These are phyloP conservation scores for Gaillardinia entomophila DNA, from an alignment of 805 yeast genomes.

Conservation along the genomic window DNA sequence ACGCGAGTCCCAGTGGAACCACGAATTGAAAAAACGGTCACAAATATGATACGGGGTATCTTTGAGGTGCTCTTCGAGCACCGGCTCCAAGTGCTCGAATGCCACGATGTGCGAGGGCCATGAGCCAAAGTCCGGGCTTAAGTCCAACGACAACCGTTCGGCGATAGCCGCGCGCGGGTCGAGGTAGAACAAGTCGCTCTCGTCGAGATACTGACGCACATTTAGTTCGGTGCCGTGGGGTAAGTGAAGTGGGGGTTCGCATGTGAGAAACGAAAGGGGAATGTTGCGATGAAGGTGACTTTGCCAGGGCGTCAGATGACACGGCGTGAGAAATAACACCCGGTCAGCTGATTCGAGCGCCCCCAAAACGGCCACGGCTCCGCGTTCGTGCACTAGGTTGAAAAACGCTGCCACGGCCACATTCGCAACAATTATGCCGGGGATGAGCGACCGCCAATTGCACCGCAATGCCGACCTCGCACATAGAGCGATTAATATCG, in stretches of 20 bases:
- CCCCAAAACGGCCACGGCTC: constrained; percentile 66
- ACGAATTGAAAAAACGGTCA: constrained; percentile 65
- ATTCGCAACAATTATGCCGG: too few relatives aligned
- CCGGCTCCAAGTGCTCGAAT: constrained; percentile 57
- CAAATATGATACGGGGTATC: constrained; percentile 41
- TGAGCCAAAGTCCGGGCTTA: constrained; percentile 18
- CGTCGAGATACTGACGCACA: constrained; percentile 61
- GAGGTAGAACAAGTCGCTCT: constrained; percentile 77
- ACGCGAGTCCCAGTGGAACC: constrained; percentile 81
- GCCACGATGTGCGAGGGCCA: constrained; percentile 77
- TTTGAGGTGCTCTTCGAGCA: constrained; percentile 35
- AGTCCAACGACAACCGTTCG: constrained; percentile 10
- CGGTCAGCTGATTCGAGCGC: constrained; percentile 42
- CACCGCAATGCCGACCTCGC: constrained; percentile 17
- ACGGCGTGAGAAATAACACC: constrained; percentile 85
- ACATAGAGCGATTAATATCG: constrained; percentile 53
- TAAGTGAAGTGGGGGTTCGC: constrained; percentile 79
- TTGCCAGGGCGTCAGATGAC: constrained; percentile 97
- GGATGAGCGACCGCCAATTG: too few relatives aligned
- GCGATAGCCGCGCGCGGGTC: constrained; percentile 55
- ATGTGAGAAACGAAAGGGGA: constrained; percentile 42
- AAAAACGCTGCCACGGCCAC: constrained; percentile 43
- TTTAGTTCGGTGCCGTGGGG: constrained; percentile 7
- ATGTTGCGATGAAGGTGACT: constrained; percentile 64
- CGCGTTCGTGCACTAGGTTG: constrained; percentile 75